Base-by-base conservation (phyloP, 257 asterid genomes). In the Solanum pinnatisectum region DNA sequence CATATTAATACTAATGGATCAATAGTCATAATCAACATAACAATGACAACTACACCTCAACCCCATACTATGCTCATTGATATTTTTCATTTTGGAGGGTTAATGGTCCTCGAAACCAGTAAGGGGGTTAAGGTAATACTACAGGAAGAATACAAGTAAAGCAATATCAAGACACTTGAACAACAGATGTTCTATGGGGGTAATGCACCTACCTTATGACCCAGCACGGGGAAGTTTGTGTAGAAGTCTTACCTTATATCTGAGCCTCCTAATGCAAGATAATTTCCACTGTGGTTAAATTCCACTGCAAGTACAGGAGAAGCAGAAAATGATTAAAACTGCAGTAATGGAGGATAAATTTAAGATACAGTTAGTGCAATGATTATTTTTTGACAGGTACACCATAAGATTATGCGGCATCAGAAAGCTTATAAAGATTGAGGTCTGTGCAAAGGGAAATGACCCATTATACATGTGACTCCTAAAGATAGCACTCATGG, bases 231-330 rank as follows among this genome's bases (percentile, higher is more conserved):
- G 59, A 73, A 18, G 9, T 52, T 18, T 40, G 52, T 40, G 49
- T 14, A 67, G 40, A 70, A 85, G 36, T 18, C 65, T 73, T 91
- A 94, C 98, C 98, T 92, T 85, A 91, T 90, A 87, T 94, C 98
- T 59, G 96, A 91, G 73, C 98, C 96, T 87, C 95, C 95, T 30
- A 92, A 88, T 20, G 96, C 96, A 89, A 95, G 96, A 90, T 95
- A 95, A 91, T 91, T 94, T 86, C 98, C 98, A 83, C 98, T 93
- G 59, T 93, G 96, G 92, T 95, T 96, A 32, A 94, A 95, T 86
- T 92, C 95, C 89, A 94, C 98, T 95, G 92, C 92, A 93, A 76
- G 84, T 87, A 44, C 84, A 88, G 33, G 85, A 71, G 68, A 49
- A 85, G 82, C 83, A 85, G 49, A 10, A 76, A 76, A 23, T 39